Evolutionary conservation across 805 yeast species (phyloP), one percentile per base, ranked within the genome.

Genomic region (Ogataea ganodermae): DNA sequence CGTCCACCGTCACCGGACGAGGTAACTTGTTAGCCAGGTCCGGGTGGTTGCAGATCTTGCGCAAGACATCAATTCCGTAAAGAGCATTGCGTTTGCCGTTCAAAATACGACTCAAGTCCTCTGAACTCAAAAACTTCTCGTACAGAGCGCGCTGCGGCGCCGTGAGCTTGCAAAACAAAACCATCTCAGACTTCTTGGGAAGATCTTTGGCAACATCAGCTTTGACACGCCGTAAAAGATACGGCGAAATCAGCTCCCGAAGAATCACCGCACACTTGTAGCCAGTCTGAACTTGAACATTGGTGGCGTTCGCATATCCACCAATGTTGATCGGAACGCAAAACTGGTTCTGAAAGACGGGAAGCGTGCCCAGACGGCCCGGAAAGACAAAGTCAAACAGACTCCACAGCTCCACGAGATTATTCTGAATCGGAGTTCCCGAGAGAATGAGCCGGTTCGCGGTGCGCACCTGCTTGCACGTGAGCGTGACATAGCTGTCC

Each of bases 301-400:
- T 94, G 1, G 95, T 83, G 0, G 99, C 98, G 70, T 92, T 94
- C 1, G 99, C 96, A 68, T 94, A 94, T 0, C 99, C 99, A n/a
- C 99, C 99, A 63, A 88, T 76, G 60, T 90, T 92, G 37, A 94
- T 94, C 0, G 99, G 99, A 5, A 84, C 74, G 2, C 96, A 86
- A 65, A 94, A 94, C 63, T 94, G 97, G 44, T 79, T 86, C 66
- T 91, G 96, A 59, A 94, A 94, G 0, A 94, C 92, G 0, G 99
- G 99, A 20, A 94, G 70, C 0, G 99, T 94, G 0, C 99, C 99
- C 18, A 94, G 69, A 51, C 96, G 73, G 0, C 99, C 99, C 0
- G 99, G 99, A 60, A 86, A 91, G 2, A 91, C 86, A 68, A 94
- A 94, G 60, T 94, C 99, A 69, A 94, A 92, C 39, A 94, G 69